Evolutionary conservation across 345 rosid genomes (phyloP).

Genomic region (Heritiera littoralis): DNA sequence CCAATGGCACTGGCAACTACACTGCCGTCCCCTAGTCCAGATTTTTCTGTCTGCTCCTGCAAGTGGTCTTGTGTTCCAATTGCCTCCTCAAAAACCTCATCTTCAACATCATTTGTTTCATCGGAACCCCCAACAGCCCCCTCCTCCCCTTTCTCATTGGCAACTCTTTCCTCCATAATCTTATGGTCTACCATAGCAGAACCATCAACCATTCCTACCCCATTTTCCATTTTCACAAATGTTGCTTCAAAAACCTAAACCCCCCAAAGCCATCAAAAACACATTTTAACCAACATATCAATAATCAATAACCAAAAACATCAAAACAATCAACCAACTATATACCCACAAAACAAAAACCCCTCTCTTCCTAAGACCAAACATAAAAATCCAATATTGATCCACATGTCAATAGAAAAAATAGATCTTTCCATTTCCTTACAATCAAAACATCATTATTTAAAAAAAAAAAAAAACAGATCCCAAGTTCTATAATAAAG

Average conservation of each 20-base stretch:
- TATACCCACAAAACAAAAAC: background rate
- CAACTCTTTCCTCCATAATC: constrained; percentile 35
- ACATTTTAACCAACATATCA: constrained; percentile 17
- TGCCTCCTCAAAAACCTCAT: constrained; percentile 77
- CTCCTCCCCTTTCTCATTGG: constrained; percentile 35
- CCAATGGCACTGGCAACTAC: constrained; percentile 20
- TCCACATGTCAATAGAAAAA: background rate
- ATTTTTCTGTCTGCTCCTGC: constrained; percentile 30
- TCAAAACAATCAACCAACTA: background rate
- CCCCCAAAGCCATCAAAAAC: constrained; percentile 26
- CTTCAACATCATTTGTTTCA: constrained; percentile 46
- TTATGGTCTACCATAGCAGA: constrained; percentile 35
- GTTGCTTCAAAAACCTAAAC: constrained; percentile 41
- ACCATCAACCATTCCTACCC: constrained; percentile 38
- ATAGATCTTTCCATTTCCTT: background rate
- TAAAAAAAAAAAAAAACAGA: background rate
- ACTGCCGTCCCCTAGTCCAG: constrained; percentile 20
- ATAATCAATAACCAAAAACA: constrained; percentile 4
- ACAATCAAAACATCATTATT: background rate
- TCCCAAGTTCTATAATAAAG: background rate
- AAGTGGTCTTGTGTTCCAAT: constrained; percentile 46
- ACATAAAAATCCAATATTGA: constrained; percentile 1
- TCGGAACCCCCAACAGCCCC: constrained; percentile 31
- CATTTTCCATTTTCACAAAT: constrained; percentile 61
- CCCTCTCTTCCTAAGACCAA: constrained; percentile 6